Evolutionary conservation across 192 early-diverging fungal genomes (phyloP).

Genomic region (Fimicolochytrium jonesii): DNA sequence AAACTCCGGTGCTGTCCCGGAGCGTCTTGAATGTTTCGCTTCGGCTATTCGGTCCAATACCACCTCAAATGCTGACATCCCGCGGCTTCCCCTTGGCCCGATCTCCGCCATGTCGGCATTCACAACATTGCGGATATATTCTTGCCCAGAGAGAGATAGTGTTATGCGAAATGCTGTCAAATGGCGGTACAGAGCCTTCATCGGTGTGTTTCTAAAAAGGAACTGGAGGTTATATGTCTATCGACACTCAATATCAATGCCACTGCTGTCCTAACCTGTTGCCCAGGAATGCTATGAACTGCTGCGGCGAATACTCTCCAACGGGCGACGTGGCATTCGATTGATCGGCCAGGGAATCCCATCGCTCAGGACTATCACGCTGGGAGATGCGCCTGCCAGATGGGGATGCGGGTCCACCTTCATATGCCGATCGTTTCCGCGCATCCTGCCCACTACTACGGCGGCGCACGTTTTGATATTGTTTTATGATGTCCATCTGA

Average conservation of each 20-base stretch:
- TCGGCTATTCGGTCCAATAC: slow-evolving; percentile 27
- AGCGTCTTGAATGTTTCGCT: slow-evolving; percentile 4
- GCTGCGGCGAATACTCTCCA: slow-evolving; percentile 16
- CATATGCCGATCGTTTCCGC: neutral
- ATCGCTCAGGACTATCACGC: no score
- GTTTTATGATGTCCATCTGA: slow-evolving; percentile 17
- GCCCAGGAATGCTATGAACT: slow-evolving; percentile 18
- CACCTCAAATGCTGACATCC: slow-evolving; percentile 22
- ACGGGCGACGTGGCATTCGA: no score
- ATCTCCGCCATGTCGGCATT: slow-evolving; percentile 12
- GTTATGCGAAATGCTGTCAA: slow-evolving; percentile 27
- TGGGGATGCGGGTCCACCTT: neutral
- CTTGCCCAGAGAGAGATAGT: slow-evolving; percentile 10
- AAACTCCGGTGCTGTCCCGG: no score
- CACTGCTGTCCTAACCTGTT: slow-evolving; percentile 4
- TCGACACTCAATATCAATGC: neutral
- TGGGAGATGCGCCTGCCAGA: no score
- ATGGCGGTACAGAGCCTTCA: slow-evolving; percentile 31
- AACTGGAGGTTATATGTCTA: neutral
- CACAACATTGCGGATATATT: slow-evolving; percentile 22
- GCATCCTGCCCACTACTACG: no score
- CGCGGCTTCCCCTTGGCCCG: slow-evolving; percentile 14
- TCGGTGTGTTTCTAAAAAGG: slow-evolving; percentile 26
- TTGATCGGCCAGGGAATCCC: no score
- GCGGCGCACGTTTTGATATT: slow-evolving; percentile 16